phyloP scores from a whole-genome alignment of 2,329 filamentous ascomycete species.

The Erysiphe pulchra region DNA sequence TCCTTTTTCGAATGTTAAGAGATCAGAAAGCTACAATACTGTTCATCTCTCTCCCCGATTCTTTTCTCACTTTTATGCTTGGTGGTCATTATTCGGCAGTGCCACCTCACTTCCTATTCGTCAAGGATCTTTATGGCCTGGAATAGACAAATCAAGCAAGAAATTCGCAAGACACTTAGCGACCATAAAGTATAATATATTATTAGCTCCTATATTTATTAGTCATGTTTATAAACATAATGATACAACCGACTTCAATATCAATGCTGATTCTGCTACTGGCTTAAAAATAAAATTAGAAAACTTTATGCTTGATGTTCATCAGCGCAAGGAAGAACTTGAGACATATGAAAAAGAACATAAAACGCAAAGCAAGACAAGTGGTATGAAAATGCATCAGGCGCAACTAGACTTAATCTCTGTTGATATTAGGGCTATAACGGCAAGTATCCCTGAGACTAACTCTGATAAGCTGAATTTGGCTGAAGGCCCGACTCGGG shows the following conservation, averaged over 20 bases:
- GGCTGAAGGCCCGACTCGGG: conserved; percentile 22
- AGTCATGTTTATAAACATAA: conserved; percentile 98
- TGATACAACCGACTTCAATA: conserved; percentile 63
- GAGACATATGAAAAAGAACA: conserved; percentile 53
- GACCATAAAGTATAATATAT: conserved; percentile 94
- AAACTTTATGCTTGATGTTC: conserved; percentile 90
- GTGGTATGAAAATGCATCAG: conserved; percentile 84
- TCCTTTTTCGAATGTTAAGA: conserved; percentile 46
- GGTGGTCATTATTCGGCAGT: conserved; percentile 92
- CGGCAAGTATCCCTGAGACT: conserved; percentile 65
- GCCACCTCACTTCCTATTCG: conserved; percentile 86
- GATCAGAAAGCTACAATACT: conserved; percentile 82
- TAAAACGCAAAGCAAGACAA: conserved; percentile 57
- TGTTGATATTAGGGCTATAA: conserved; percentile 80
- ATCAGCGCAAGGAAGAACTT: conserved; percentile 83
- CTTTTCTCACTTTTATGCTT: conserved; percentile 94
- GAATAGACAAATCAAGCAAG: conserved; percentile 87
- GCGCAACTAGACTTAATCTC: conserved; percentile 79
- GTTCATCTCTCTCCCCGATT: conserved; percentile 86
- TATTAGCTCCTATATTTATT: conserved; percentile 78
- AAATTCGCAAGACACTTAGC: conserved; percentile 92
- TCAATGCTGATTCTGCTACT: conserved; percentile 63
- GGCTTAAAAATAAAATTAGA: conserved; percentile 91
- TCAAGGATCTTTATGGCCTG: conserved; percentile 76
- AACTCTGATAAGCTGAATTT: conserved; percentile 50